Conservation (phyloP, 2,329 filamentous ascomycete species). For the Fusarium humuli region DNA sequence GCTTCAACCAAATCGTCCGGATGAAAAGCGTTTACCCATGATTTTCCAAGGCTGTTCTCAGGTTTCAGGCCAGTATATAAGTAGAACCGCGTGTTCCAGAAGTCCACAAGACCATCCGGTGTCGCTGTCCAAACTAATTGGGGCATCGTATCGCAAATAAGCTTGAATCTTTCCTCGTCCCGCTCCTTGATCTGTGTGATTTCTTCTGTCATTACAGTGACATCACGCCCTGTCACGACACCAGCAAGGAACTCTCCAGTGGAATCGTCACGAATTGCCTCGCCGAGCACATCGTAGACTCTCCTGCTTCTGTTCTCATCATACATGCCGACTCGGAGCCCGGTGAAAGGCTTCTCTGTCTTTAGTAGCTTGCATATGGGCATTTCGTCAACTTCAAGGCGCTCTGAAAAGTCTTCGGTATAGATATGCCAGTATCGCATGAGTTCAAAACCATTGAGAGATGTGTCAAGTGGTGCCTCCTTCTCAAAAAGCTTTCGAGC, state of each 20-base stretch:
- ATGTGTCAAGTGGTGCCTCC: constrained; percentile 54
- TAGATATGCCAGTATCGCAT: constrained; percentile 71
- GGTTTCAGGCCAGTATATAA: constrained; percentile 77
- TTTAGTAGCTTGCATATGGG: constrained; percentile 74
- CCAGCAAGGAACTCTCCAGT: constrained; percentile 80
- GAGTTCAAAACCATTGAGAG: constrained; percentile 65
- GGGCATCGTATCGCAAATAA: constrained; percentile 80
- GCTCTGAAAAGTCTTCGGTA: constrained; percentile 72
- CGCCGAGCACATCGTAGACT: constrained; percentile 74
- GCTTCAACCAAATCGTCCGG: constrained; percentile 74
- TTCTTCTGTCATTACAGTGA: constrained; percentile 75
- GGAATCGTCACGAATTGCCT: constrained; percentile 73
- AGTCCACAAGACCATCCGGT: constrained; percentile 74
- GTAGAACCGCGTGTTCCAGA: constrained; percentile 83
- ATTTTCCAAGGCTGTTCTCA: constrained; percentile 70
- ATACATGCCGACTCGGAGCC: constrained; percentile 72
- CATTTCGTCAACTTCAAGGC: constrained; percentile 69
- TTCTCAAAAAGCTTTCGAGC: constrained; percentile 64
- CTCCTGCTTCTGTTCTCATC: constrained; percentile 63
- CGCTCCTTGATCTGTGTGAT: constrained; percentile 76
- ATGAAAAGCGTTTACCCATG: constrained; percentile 75
- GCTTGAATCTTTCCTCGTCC: constrained; percentile 79
- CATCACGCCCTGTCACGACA: constrained; percentile 77
- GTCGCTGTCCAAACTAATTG: constrained; percentile 80
- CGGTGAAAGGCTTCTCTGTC: constrained; percentile 69